These are phyloP conservation scores for Aspergillus spinulosporus DNA, from an alignment of 2,329 filamentous ascomycete genomes.

Conservation along the genomic window DNA sequence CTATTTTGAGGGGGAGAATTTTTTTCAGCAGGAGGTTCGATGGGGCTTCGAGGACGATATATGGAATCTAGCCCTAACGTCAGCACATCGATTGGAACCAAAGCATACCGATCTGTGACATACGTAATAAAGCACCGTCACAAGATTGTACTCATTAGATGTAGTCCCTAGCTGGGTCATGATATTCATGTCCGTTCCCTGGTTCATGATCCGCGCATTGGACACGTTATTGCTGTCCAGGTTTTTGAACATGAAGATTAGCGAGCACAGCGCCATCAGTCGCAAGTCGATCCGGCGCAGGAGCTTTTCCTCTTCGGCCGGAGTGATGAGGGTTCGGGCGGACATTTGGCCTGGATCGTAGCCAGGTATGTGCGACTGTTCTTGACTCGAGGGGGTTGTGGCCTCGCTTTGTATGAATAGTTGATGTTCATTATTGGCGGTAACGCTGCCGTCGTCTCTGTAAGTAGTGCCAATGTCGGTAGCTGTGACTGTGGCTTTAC, in stretches of 20 bases:
- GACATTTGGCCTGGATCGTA: slow-evolving; percentile 36
- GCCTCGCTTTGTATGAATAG: slow-evolving; percentile 23
- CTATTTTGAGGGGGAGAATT: slow-evolving; percentile 34
- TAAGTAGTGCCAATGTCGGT: neutral
- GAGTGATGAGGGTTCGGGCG: slow-evolving; percentile 35
- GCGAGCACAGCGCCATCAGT: slow-evolving; percentile 43
- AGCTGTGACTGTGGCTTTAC: neutral
- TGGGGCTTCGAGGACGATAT: slow-evolving; percentile 28
- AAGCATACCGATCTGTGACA: neutral
- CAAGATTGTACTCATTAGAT: slow-evolving; percentile 35
- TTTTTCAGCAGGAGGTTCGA: slow-evolving; percentile 31
- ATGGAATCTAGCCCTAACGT: slow-evolving; percentile 19
- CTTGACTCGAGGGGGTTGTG: slow-evolving; percentile 14
- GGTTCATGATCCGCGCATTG: slow-evolving; percentile 41
- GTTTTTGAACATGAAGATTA: slow-evolving; percentile 35
- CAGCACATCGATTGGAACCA: neutral
- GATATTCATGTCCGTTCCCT: slow-evolving; percentile 32
- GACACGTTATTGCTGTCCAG: slow-evolving; percentile 37
- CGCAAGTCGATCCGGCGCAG: slow-evolving; percentile 47
- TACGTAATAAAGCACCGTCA: slow-evolving; percentile 41
- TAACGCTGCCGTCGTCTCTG: neutral
- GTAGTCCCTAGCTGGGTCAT: slow-evolving; percentile 32
- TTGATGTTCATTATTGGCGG: slow-evolving; percentile 9
- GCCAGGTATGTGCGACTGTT: slow-evolving; percentile 24
- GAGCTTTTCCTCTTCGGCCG: slow-evolving; percentile 49